Base-by-base conservation (phyloP, 2,329 filamentous ascomycete species). In the Coniochaeta hoffmannii region DNA sequence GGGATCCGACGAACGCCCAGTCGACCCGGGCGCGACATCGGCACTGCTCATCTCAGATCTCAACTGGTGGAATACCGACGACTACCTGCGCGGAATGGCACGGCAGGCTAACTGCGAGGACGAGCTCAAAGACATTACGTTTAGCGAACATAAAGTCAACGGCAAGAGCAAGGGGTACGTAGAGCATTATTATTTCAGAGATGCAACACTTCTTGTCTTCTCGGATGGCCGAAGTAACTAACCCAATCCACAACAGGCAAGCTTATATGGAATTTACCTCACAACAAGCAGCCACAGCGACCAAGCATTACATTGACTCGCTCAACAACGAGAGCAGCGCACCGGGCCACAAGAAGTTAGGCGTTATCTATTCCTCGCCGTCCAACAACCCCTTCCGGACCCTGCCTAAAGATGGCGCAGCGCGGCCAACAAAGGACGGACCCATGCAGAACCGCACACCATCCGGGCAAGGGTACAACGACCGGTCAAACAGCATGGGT, bases 111-210 rank as follows among this genome's bases (percentile, higher is more conserved):
- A 81, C 2, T 89, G 85, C 62, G 94, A 97, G 69, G 81, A 86
- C 49, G 90, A 96, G 65, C 75, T 97, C 17, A 91, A 89, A 65
- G 94, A 97, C 58, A 84, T 99, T 53, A 96, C 92, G 0, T 99
- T 97, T 70, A 97, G 90, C 65, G 94, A 99, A 70, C 94, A 97
- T 73, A 99, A 99, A 69, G 92, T 97, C 50, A 99, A 99, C 63
- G 94, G 94, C 63, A 99, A 99, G 75, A 96, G 90, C 73, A 97
- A 97, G 76, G 93, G 94, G 92, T 96, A 79, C 60, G 85, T 71
- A 26, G 12, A 34, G 28, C 22, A 26, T 46, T 19, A 26, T n/a
- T 26, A 12, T 14, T 5, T n/a, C 14, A 5, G 10, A 44, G 10
- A 46, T 28, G 22, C 17, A 7, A 19, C 10, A 7, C 41, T 22